Evolutionary conservation across 208 protist genomes (phyloP), one percentile per base, ranked within the genome.

Genomic region (Acanthamoeba rhysodes): DNA sequence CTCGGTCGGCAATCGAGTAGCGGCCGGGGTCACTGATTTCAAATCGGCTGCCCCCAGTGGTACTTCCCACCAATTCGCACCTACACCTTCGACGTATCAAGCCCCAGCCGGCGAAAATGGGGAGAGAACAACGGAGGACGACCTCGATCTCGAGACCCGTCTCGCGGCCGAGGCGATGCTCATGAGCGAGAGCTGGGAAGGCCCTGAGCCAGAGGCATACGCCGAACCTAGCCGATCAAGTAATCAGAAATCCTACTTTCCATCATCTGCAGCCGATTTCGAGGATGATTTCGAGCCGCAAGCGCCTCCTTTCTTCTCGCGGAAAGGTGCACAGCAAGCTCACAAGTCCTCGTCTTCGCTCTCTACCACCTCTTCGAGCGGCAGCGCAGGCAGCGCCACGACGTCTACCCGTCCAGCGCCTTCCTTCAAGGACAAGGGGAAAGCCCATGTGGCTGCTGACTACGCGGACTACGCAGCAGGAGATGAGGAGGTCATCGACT

Each of bases 401-500:
- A 22, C 70, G 37, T n/a, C 70, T 66, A 14, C 59, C 6, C 59
- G 59, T 66, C 29, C 32, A 27, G 18, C 41, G 7, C 0, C 7
- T 9, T 84, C 41, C 32, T 84, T 6, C 29, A 45, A 55, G 24
- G 41, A 50, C 18, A 84, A 84, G 74, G 37, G 22, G 9, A n/a
- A 78, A 22, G 70, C 70, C 48, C 29, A 10, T 45, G 70, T 18
- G 14, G 70, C 34, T 48, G 12, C 34, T 34, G 59, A 22, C 24
- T 66, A n/a, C 22, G 22, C n/a, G 24, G 59, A 66, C 59, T n/a
- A 27, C 3, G 59, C 1, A 37, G 16, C 29, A 41, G 41, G 27
- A n/a, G 74, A 84, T 0, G 74, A 84, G 29, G 74, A 55, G 37
- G 74, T 84, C 8, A 84, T 84, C 32, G 74, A 84, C 74, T 20